Conservation (phyloP, 2,329 filamentous ascomycete genomes). For the Ilyonectria robusta region DNA sequence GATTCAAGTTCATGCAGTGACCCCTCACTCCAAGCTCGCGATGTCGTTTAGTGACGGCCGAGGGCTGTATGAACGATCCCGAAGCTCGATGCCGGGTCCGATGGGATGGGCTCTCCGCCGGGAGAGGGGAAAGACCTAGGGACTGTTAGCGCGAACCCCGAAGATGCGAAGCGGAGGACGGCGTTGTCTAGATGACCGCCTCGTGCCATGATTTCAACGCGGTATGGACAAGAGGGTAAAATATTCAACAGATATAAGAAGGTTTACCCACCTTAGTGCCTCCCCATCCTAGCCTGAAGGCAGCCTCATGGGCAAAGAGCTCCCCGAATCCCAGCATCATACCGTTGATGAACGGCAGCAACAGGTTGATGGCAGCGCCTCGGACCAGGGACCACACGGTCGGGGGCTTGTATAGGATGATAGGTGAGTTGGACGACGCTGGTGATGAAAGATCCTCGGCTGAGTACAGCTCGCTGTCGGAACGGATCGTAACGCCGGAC, state of each 20-base stretch:
- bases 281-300: slow-evolving; percentile 93
- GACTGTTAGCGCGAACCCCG: slow-evolving; percentile 28
- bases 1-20: neutral
- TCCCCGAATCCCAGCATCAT: slow-evolving; percentile 99
- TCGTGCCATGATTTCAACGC: neutral
- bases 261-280: slow-evolving; percentile 83
- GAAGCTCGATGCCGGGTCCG: slow-evolving; percentile 87
- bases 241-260: neutral
- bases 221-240: neutral
- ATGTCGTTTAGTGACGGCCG: slow-evolving; percentile 74
- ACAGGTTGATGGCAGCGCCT: slow-evolving; percentile 93
- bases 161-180: neutral
- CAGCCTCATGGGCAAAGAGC: slow-evolving; percentile 94
- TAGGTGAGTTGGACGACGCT: slow-evolving; percentile 73
- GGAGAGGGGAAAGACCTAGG: slow-evolving; percentile 69
- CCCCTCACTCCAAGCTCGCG: slow-evolving; percentile 74
- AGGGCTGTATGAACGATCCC: slow-evolving; percentile 72
- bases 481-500: slow-evolving; percentile 83
- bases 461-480: slow-evolving; percentile 88
- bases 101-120: slow-evolving; percentile 76
- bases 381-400: slow-evolving; percentile 88
- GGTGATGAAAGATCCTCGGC: slow-evolving; percentile 74
- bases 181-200: neutral
- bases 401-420: slow-evolving; percentile 91
- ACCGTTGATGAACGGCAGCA: slow-evolving; percentile 96